A percentile compares a stretch with the other conserved stretches of the same genome.
Evolutionary conservation across 345 rosid species (phyloP).

Genomic region (Iberis pinnata): DNA sequence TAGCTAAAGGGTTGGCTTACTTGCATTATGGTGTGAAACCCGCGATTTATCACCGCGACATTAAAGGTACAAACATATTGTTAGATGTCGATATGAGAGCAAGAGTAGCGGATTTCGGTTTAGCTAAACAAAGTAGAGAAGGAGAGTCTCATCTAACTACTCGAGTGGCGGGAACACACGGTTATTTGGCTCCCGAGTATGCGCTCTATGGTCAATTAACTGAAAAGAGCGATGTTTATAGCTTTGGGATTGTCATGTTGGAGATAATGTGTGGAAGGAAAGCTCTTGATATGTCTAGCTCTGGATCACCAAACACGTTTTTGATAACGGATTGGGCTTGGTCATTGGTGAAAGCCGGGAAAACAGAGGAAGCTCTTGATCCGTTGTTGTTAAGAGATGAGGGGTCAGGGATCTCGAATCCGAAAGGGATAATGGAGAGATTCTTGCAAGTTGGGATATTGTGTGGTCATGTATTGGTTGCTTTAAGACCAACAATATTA

Average conservation of each 20-base stretch:
- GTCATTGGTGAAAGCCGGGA: conserved; percentile 72
- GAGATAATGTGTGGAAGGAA: conserved; percentile 88
- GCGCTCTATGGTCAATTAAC: conserved; percentile 88
- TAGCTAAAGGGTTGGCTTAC: conserved; percentile 84
- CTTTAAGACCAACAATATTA: conserved; percentile 68
- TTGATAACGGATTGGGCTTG: conserved; percentile 93
- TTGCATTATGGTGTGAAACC: conserved; percentile 91
- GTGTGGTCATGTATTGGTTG: conserved; percentile 93
- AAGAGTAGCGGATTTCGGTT: conserved; percentile 87
- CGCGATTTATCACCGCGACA: conserved; percentile 86
- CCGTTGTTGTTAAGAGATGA: conserved; percentile 36
- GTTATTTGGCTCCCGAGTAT: conserved; percentile 88
- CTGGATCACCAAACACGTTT: conserved; percentile 49
- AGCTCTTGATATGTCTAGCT: conserved; percentile 67
- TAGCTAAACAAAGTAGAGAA: conserved; percentile 77
- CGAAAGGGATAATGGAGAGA: conserved; percentile 74
- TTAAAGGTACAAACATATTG: conserved; percentile 75
- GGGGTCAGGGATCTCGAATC: conserved; percentile 40
- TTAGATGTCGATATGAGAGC: conserved; percentile 86
- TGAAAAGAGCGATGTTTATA: conserved; percentile 87
- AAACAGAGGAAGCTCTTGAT: conserved; percentile 54
- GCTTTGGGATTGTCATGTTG: conserved; percentile 81
- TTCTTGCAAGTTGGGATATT: conserved; percentile 73
- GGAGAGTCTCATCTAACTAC: conserved; percentile 94
- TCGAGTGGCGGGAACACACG: conserved; percentile 94